These are phyloP conservation scores for Trichomonas gallinae DNA, from an alignment of 208 protist species.

Conservation along the genomic window DNA sequence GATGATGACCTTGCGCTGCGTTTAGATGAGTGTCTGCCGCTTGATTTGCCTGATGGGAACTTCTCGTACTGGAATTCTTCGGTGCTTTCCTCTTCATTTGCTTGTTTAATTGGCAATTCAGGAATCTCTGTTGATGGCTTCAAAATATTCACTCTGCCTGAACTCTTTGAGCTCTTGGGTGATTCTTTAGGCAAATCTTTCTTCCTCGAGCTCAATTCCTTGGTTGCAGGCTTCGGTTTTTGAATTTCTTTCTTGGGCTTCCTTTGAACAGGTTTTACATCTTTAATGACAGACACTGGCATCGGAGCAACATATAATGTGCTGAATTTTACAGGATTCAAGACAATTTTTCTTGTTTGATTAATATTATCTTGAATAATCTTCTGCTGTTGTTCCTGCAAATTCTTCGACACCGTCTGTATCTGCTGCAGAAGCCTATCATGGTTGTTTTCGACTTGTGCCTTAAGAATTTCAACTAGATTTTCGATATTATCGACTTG, in stretches of 20 bases:
- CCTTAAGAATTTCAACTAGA: background rate
- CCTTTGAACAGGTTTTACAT: background rate
- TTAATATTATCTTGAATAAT: background rate
- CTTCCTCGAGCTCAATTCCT: too few relatives aligned
- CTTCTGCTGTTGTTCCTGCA: background rate
- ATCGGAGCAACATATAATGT: background rate
- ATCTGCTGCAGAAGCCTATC: background rate
- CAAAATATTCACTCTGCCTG: background rate
- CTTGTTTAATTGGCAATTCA: background rate
- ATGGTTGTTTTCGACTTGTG: background rate
- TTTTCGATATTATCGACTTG: background rate
- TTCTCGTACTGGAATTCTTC: background rate
- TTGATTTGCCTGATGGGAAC: background rate
- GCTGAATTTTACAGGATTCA: background rate
- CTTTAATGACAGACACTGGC: background rate
- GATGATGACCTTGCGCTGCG: background rate
- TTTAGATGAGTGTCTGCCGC: background rate
- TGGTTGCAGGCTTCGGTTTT: background rate
- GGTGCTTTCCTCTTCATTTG: background rate
- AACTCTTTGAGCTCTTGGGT: background rate
- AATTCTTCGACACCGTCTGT: background rate
- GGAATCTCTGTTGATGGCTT: background rate
- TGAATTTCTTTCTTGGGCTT: background rate
- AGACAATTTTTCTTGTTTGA: background rate
- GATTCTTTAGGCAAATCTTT: background rate